Percentiles rank a stretch among this genome's conserved stretches.
These are phyloP conservation scores for Pichia inconspicua DNA, from an alignment of 1,139 yeast genomes.

Conservation along the genomic window DNA sequence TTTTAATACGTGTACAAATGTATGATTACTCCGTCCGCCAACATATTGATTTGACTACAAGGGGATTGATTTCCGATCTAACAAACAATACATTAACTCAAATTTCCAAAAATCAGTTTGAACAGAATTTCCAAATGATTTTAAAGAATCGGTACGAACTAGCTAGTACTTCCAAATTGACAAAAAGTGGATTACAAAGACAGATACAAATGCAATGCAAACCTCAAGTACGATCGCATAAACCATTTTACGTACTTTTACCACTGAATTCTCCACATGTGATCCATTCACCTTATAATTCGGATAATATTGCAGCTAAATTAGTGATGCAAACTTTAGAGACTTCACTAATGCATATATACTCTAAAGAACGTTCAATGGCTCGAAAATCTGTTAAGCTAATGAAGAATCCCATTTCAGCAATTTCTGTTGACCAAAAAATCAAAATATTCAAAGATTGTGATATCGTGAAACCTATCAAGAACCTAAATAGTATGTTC, in stretches of 20 bases:
- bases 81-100: constrained; percentile 8
- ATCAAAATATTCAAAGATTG: constrained; percentile 8
- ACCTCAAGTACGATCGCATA: constrained; percentile 38
- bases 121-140: constrained; percentile 6
- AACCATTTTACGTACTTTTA: constrained; percentile 57
- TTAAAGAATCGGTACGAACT: constrained; percentile 6
- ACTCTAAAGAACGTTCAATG: constrained; percentile 29
- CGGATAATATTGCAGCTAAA: constrained; percentile 39
- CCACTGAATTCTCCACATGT: constrained; percentile 62
- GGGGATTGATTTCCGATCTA: constrained; percentile 4
- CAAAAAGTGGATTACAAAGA: constrained; percentile 16
- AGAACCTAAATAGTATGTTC: constrained; percentile 47
- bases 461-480: constrained; percentile 33
- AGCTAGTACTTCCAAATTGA: constrained; percentile 6
- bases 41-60: not conserved
- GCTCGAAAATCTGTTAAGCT: constrained; percentile 16
- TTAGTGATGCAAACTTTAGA: constrained; percentile 55
- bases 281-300: constrained; percentile 48
- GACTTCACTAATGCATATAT: constrained; percentile 35
- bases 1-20: constrained; percentile 58
- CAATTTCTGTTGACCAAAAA: not conserved
- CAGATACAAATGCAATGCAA: constrained; percentile 12
- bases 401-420: not conserved
- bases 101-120: constrained; percentile 9
- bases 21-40: constrained; percentile 38